Conservation (phyloP, 495 filamentous ascomycete genomes). For the Aspergillus homomorphus region DNA sequence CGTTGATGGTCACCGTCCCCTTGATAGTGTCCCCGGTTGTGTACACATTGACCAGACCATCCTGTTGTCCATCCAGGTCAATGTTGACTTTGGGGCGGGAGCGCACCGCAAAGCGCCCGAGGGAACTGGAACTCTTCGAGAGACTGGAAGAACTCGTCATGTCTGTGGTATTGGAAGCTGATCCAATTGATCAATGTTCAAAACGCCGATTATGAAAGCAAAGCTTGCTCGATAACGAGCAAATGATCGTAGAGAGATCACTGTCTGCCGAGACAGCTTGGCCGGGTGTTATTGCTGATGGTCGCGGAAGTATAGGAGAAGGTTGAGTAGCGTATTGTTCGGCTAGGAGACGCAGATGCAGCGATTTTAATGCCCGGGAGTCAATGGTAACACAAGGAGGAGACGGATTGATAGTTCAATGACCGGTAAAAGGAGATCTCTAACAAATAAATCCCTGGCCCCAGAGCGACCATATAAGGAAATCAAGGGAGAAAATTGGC, state of each 20-base stretch:
- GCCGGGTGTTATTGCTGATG: not conserved
- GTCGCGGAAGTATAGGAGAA: not conserved
- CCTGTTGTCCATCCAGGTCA: constrained; percentile 29
- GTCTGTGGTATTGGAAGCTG: not conserved
- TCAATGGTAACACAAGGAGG: not conserved
- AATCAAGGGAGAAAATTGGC: not conserved
- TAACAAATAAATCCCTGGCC: not conserved
- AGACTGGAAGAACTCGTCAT: constrained; percentile 24
- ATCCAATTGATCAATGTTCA: not conserved
- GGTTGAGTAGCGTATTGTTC: not conserved
- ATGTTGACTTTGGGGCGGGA: constrained; percentile 37
- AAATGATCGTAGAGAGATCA: not conserved
- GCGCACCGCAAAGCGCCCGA: constrained; percentile 30
- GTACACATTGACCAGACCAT: constrained; percentile 47
- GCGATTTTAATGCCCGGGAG: not conserved
- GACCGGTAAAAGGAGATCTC: not conserved
- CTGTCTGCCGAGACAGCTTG: not conserved
- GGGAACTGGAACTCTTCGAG: constrained; percentile 26
- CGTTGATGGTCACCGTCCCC: constrained; percentile 58
- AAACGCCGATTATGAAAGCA: not conserved
- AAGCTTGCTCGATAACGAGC: not conserved
- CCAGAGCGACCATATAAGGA: not conserved
- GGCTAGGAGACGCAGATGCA: not conserved
- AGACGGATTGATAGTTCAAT: not conserved
- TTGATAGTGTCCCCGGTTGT: constrained; percentile 59